Percentiles rank a stretch among this genome's conserved stretches.
Conservation (phyloP, 208 protist species). For the Naegleria gruberi region DNA sequence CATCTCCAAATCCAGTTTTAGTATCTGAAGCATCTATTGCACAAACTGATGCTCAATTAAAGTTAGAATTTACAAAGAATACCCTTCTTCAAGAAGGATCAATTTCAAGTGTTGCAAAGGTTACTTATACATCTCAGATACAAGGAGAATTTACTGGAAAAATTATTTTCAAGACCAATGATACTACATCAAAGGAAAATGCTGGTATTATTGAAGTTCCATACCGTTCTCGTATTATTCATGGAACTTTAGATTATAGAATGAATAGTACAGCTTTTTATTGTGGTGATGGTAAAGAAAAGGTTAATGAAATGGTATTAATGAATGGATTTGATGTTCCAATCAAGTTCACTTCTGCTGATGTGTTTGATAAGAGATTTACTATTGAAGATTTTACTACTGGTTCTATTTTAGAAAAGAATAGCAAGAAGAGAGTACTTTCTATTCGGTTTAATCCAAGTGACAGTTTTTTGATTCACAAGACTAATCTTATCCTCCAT, state of each 20-base stretch:
- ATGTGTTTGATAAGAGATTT: background rate
- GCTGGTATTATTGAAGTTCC: background rate
- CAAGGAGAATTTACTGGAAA: background rate
- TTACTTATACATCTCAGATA: background rate
- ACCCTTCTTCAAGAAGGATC: background rate
- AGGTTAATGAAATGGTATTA: background rate
- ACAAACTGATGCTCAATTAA: background rate
- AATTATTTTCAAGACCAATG: background rate
- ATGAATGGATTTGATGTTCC: background rate
- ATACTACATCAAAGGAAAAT: background rate
- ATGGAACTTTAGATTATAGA: conserved; percentile 8
- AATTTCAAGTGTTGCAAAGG: background rate
- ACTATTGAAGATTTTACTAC: background rate
- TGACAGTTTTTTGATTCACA: background rate
- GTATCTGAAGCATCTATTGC: background rate
- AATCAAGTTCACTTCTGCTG: background rate
- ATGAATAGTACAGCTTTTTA: conserved; percentile 10
- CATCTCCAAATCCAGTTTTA: background rate
- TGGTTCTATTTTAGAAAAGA: background rate
- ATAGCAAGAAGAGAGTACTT: background rate
- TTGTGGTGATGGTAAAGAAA: background rate
- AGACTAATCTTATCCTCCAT: background rate
- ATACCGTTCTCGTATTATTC: background rate
- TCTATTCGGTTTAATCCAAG: background rate
- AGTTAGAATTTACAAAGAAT: background rate